phyloP scores from a whole-genome alignment of 2,329 filamentous ascomycete species.

The Hansfordia pulvinata region DNA sequence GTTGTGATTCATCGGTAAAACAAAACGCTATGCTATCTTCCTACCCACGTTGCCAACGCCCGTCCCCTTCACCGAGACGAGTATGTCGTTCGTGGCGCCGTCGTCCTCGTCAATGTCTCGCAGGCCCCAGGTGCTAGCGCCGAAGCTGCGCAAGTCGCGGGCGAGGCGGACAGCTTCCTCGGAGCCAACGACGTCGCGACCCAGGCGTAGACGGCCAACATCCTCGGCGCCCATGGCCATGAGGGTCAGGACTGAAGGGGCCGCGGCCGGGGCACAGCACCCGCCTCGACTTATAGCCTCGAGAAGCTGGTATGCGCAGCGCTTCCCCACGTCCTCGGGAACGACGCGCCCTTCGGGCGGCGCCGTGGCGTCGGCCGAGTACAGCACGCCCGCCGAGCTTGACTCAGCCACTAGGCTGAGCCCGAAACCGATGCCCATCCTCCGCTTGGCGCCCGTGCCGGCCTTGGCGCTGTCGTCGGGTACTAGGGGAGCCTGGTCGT shows the following conservation, averaged over 20 bases:
- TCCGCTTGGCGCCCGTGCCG: conserved; percentile 33
- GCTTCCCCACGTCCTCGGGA: conserved; percentile 80
- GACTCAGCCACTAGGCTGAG: conserved; percentile 84
- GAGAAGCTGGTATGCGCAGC: conserved; percentile 78
- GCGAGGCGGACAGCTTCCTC: conserved; percentile 71
- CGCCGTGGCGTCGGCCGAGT: conserved; percentile 69
- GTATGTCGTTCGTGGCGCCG: conserved; percentile 56
- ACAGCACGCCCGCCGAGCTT: conserved; percentile 66
- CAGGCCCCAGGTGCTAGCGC: conserved; percentile 81
- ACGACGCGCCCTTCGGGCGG: conserved; percentile 69
- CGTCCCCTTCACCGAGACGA: conserved; percentile 82
- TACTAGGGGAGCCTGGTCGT: conserved; percentile 51
- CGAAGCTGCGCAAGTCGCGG: conserved; percentile 78
- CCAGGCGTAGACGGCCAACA: conserved; percentile 73
- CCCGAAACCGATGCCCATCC: conserved; percentile 82
- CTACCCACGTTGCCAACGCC: conserved; percentile 91
- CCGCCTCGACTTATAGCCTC: conserved; percentile 74
- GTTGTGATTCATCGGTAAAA: too few species aligned
- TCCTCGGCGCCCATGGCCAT: conserved; percentile 99
- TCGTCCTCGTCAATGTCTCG: conserved; percentile 51
- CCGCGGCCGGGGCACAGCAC: conserved; percentile 61
- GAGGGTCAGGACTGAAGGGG: conserved; percentile 63
- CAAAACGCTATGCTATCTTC: conserved; percentile 61
- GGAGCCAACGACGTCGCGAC: conserved; percentile 66
- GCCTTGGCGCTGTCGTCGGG: conserved; percentile 36